Evolutionary conservation across 2,329 filamentous ascomycete species (phyloP), one percentile per base, ranked within the genome.

Genomic region (Colletotrichum tabaci): DNA sequence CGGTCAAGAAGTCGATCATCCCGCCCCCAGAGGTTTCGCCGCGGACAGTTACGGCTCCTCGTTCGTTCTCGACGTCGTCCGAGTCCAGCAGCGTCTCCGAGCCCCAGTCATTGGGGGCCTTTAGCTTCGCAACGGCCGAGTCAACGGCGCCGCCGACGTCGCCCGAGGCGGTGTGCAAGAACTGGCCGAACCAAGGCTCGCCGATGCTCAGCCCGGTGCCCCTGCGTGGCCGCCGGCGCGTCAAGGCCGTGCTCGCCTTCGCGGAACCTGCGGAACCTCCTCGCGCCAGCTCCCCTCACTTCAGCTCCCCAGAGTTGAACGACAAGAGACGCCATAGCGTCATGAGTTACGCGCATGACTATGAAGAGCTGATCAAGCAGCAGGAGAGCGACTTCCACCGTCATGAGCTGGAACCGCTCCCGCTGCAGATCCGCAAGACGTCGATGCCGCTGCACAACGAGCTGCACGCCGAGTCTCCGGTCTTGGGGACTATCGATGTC

Each of bases 211-310:
- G 71, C 40, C 53, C 67, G 7, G 77, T 77, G 46, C 74, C 75
- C 2, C 71, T 77, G 2, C 77, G 77, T 9, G 77, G 79, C 69
- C 71, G 78, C 47, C 75, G 76, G 18, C 78, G 80, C 18, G 75
- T 73, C 21, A 76, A 76, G 42, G 53, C 62, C 16, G 69, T 72
- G 18, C 69, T 72, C 16, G 63, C 69, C 4, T 72, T 63, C 16
- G 23, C n/a, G 3, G 69, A 58, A 2, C 52, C 65, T 9, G 46
- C n/a, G 3, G 69, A 58, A 1, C 52, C 65, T 9, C 52, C 53
- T 8, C 68, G 58, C 6, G 40, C 18, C 26, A 60, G 65, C 40
- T 55, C 30, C 30, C 30, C 30, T 8, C 68, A 52, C 6, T 30
- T 13, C 46, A 60, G 65, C 40, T 55, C 65, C 10, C 52, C 53